Conservation (phyloP, 495 filamentous ascomycete species). For the Alectoria sarmentosa region DNA sequence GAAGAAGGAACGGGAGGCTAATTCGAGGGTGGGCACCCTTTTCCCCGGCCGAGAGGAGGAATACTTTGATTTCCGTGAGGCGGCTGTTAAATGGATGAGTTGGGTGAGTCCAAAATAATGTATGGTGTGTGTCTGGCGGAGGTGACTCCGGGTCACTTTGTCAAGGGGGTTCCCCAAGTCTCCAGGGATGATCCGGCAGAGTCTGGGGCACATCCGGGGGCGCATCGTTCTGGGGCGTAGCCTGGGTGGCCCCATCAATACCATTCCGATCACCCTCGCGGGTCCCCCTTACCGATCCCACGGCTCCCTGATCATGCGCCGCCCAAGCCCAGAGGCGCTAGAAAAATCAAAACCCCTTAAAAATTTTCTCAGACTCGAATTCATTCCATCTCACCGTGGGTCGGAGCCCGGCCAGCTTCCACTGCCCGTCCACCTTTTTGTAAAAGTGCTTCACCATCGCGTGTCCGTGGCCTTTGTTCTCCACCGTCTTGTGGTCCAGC, state of each 20-base stretch:
- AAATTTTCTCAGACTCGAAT: slow-evolving; percentile 54
- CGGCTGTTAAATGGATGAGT: no score
- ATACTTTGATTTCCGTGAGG: no score
- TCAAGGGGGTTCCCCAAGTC: neutral
- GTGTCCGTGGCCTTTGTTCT: slow-evolving; percentile 52
- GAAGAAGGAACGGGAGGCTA: no score
- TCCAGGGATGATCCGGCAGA: neutral
- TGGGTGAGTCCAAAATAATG: neutral
- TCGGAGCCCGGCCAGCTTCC: slow-evolving; percentile 74
- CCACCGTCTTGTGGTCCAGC: slow-evolving; percentile 36
- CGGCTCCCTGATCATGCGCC: no score
- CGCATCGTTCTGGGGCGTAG: neutral
- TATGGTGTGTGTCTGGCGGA: neutral
- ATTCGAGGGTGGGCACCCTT: no score
- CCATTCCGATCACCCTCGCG: neutral
- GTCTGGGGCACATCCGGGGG: neutral
- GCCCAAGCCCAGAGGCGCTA: neutral
- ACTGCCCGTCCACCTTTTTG: slow-evolving; percentile 64
- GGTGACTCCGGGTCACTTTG: neutral
- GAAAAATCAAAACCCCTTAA: slow-evolving; percentile 23
- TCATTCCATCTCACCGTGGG: slow-evolving; percentile 68
- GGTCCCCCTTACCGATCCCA: neutral
- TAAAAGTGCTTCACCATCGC: slow-evolving; percentile 67
- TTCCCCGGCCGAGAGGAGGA: no score
- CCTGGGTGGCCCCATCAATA: neutral